Evolutionary conservation across 2,329 filamentous ascomycete species (phyloP).

Genomic region (Ascochyta pisi): DNA sequence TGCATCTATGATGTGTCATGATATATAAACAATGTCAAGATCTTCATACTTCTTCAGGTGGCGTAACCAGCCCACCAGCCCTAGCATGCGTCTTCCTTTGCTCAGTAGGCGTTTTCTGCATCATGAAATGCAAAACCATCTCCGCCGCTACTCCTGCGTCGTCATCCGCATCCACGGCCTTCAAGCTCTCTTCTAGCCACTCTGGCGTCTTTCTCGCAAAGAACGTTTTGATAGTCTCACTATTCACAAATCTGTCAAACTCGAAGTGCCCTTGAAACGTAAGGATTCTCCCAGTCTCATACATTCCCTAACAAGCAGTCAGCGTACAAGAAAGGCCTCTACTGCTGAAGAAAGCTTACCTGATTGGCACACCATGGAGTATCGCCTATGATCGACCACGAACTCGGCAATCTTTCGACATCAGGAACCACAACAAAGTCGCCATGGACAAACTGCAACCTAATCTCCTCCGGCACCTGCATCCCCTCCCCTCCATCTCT

Average conservation of each 20-base stretch:
- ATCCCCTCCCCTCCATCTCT: neutral
- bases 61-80: constrained; percentile 30
- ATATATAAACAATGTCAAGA: neutral
- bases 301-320: constrained; percentile 41
- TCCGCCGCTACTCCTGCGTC: constrained; percentile 41
- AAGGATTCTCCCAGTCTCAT: constrained; percentile 48
- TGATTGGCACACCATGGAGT: constrained; percentile 49
- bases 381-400: constrained; percentile 31
- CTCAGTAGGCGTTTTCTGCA: constrained; percentile 17
- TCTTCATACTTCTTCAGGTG: constrained; percentile 15
- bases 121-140: constrained; percentile 43
- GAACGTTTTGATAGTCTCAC: constrained; percentile 49
- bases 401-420: constrained; percentile 19
- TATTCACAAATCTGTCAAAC: constrained; percentile 53
- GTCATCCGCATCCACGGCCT: constrained; percentile 32
- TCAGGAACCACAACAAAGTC: constrained; percentile 38
- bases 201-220: constrained; percentile 34
- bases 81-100: neutral
- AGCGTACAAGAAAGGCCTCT: constrained; percentile 39
- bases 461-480: constrained; percentile 21
- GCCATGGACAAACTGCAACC: constrained; percentile 51
- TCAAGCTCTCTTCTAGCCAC: constrained; percentile 28
- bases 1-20: neutral
- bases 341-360: constrained; percentile 18
- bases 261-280: constrained; percentile 56